These are phyloP conservation scores for Stylonectria norvegica DNA, from an alignment of 2,329 filamentous ascomycete genomes.

Conservation along the genomic window DNA sequence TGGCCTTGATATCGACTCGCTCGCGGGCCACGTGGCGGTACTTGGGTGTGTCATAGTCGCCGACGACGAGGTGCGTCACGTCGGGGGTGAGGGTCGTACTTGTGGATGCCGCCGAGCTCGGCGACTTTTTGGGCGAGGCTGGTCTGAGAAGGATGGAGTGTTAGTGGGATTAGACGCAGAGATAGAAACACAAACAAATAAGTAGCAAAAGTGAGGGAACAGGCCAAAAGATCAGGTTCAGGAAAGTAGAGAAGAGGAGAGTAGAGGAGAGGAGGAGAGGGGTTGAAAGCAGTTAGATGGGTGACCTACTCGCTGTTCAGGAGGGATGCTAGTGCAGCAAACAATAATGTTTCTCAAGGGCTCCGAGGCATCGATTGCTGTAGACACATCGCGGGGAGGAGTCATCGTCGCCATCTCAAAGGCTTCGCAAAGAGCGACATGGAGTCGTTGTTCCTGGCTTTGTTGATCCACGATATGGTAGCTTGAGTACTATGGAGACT, in stretches of 20 bases:
- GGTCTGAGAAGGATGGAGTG: slow-evolving; percentile 32
- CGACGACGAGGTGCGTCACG: slow-evolving; percentile 91
- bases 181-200: too few relatives aligned
- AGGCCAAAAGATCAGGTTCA: too few relatives aligned
- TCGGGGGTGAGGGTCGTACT: slow-evolving; percentile 92
- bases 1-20: slow-evolving; percentile 78
- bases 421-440: slow-evolving; percentile 28
- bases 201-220: too few relatives aligned
- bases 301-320: slow-evolving; percentile 68
- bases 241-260: slow-evolving; percentile 1
- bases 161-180: too few relatives aligned
- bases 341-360: slow-evolving; percentile 71
- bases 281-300: neutral
- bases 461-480: too few relatives aligned
- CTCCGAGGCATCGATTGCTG: slow-evolving; percentile 56
- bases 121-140: slow-evolving; percentile 61
- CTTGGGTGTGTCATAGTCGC: slow-evolving; percentile 84
- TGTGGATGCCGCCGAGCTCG: slow-evolving; percentile 84
- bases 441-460: slow-evolving; percentile 8
- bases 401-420: slow-evolving; percentile 27
- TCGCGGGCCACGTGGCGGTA: slow-evolving; percentile 93
- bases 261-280: slow-evolving; percentile 3
- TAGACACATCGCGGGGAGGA: too few relatives aligned
- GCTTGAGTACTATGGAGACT: too few relatives aligned
- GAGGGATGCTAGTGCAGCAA: slow-evolving; percentile 82